Conservation (phyloP, 805 yeast genomes). For the Lipomyces oligophaga region DNA sequence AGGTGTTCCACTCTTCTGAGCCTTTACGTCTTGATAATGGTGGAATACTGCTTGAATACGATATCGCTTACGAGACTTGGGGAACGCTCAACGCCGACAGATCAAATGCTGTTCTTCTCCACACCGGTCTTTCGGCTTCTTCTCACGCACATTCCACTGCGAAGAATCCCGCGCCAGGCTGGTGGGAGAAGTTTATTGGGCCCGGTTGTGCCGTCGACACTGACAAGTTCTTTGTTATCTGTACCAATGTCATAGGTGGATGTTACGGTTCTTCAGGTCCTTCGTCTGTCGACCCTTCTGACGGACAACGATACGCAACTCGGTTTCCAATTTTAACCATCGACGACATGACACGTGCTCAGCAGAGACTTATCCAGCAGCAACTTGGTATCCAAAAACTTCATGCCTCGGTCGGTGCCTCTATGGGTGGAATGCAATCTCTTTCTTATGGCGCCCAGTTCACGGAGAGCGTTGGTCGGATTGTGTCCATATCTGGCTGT, state of each 20-base stretch:
- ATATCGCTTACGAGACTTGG: conserved; percentile 93
- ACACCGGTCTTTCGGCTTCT: conserved; percentile 89
- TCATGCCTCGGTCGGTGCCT: conserved; percentile 80
- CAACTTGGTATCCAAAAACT: conserved; percentile 61
- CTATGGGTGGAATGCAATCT: conserved; percentile 99
- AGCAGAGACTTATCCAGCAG: conserved; percentile 60
- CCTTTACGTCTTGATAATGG: conserved; percentile 80
- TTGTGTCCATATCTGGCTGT: conserved; percentile 84
- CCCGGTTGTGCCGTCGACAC: conserved; percentile 77
- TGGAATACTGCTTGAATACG: conserved; percentile 65
- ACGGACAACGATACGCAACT: conserved; percentile 68
- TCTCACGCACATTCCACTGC: conserved; percentile 86
- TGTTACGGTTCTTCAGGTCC: conserved; percentile 97
- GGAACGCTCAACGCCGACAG: conserved; percentile 61
- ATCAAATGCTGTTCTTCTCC: conserved; percentile 73
- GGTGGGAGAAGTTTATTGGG: conserved; percentile 97
- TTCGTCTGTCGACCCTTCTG: conserved; percentile 69
- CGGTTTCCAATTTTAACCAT: conserved; percentile 81
- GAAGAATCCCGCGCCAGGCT: conserved; percentile 67
- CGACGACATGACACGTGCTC: conserved; percentile 89
- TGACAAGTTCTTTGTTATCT: conserved; percentile 70
- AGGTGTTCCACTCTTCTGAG: conserved; percentile 49
- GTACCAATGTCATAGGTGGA: conserved; percentile 91
- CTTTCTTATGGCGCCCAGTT: conserved; percentile 82
- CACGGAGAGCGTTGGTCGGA: conserved; percentile 66